These are phyloP conservation scores for Fusarium multiceps DNA, from an alignment of 2,329 filamentous ascomycete genomes.

Conservation along the genomic window DNA sequence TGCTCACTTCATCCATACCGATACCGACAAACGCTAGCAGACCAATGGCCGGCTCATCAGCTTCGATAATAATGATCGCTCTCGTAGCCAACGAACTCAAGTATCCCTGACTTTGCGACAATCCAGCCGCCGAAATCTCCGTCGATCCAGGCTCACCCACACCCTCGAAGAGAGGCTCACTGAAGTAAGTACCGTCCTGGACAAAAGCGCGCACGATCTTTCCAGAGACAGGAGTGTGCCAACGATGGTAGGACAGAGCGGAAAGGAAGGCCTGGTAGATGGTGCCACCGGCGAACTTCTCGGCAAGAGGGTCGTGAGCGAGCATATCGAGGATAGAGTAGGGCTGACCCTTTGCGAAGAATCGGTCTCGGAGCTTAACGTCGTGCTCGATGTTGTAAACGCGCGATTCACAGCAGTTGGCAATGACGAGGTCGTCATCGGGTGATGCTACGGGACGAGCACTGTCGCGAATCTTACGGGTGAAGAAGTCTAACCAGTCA, in stretches of 20 bases:
- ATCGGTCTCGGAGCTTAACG: conserved; percentile 67
- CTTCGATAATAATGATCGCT: conserved; percentile 76
- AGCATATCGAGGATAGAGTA: conserved; percentile 76
- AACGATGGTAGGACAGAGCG: conserved; percentile 76
- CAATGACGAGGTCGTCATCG: conserved; percentile 65
- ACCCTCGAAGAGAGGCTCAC: conserved; percentile 62
- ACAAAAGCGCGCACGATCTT: conserved; percentile 68
- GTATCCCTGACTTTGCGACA: conserved; percentile 71
- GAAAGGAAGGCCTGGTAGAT: conserved; percentile 78
- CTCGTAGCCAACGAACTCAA: conserved; percentile 75
- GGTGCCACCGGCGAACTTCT: conserved; percentile 70
- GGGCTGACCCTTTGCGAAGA: conserved; percentile 77
- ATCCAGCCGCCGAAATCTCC: conserved; percentile 55
- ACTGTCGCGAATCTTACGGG: conserved; percentile 63
- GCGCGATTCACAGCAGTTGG: conserved; percentile 73
- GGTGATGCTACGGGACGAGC: conserved; percentile 69
- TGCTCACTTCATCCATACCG: conserved; percentile 81
- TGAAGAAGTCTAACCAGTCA: conserved; percentile 68
- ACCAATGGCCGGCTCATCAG: conserved; percentile 74
- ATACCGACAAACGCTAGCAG: conserved; percentile 77
- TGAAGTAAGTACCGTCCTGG: conserved; percentile 74
- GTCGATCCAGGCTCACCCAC: conserved; percentile 45
- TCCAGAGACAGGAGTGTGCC: conserved; percentile 76
- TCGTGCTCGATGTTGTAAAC: conserved; percentile 63
- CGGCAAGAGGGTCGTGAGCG: conserved; percentile 62